Evolutionary conservation across 2,329 filamentous ascomycete species (phyloP).

Genomic region (Penicillium sclerotiorum): DNA sequence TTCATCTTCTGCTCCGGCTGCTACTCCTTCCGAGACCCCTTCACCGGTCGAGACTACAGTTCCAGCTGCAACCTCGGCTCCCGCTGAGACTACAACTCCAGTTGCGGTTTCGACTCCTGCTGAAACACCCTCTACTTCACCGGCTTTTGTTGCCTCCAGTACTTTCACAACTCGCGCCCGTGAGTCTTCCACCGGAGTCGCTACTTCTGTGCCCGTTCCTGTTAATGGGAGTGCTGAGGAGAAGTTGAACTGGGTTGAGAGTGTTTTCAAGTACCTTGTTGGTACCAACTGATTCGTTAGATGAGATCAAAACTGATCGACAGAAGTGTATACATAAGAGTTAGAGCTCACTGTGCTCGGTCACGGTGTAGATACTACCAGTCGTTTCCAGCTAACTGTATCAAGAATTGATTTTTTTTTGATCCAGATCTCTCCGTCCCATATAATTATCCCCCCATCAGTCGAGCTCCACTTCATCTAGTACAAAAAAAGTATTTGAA

Average conservation of each 20-base stretch:
- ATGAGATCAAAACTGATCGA: background rate
- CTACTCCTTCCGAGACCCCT: background rate
- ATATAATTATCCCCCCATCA: too few species aligned
- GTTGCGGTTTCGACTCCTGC: background rate
- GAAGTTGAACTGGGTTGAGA: constrained; percentile 13
- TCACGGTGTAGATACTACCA: too few species aligned
- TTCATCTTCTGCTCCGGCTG: constrained; percentile 3
- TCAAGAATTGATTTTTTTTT: too few species aligned
- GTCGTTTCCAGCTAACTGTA: too few species aligned
- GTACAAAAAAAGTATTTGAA: too few species aligned
- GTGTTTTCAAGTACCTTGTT: constrained; percentile 21
- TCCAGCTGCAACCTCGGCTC: background rate
- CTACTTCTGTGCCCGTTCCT: constrained; percentile 19
- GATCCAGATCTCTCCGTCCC: too few species aligned
- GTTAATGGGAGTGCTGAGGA: constrained; percentile 18
- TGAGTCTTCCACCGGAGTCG: constrained; percentile 20
- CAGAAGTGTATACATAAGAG: too few species aligned
- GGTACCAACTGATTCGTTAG: constrained; percentile 9
- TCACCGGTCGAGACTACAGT: background rate
- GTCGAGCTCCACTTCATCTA: too few species aligned
- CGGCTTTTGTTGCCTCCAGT: constrained; percentile 5
- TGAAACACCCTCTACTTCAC: background rate
- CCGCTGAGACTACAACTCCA: background rate
- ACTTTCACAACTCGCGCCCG: too few species aligned
- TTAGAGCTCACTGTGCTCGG: too few species aligned